Base-by-base conservation (phyloP, 768 basidiomycete genomes). In the Lactifluus subvellereus region DNA sequence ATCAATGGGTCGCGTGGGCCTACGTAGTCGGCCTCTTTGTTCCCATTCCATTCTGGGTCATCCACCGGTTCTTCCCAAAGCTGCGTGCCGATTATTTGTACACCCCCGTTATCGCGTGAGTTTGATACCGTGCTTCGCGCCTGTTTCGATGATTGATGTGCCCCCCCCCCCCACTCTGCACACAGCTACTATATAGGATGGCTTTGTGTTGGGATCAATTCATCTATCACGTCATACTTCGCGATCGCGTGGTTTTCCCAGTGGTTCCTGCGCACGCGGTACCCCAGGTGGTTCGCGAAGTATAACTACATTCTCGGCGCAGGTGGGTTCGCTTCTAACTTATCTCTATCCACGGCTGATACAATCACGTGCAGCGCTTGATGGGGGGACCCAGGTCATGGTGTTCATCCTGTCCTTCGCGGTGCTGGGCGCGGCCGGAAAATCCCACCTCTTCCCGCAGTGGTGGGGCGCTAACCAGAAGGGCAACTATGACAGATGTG, bases 381-480 rank as follows among this genome's bases (percentile, higher is more conserved):
- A 78, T 62, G 77, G 76, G 7, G 78, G 74, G 11, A 71, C 72
- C 5, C 76, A 82, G 70, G 80, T 84, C 20, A 84, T 84, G 82
- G 76, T 84, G 76, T 65, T 65, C 55, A 65, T 65, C 59, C 27
- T 61, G 16, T 65, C 65, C 18, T 66, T 62, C 48, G 56, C 60
- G 45, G 68, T 67, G 3, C 79, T 79, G 59, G 84, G 84, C 22
- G 83, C 79, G 3, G 75, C 77, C 13, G 82, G 83, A 3, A 70
- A 71, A 14, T 69, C 80, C 0, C 78, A 82, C 66, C 68, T 78
- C 27, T 84, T 84, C 75, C 80, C 82, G 10, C 70, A 73, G 66
- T 83, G 82, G 83, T 84, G 82, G 83, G 60, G 80, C 5, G 82
- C 81, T 11, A 81, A 84, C 67, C 81, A 84, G 65, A 71, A 70